A percentile compares a stretch with the other conserved stretches of the same genome.
phyloP scores from a whole-genome alignment of 306 rosid genomes.

The Datisca glomerata region DNA sequence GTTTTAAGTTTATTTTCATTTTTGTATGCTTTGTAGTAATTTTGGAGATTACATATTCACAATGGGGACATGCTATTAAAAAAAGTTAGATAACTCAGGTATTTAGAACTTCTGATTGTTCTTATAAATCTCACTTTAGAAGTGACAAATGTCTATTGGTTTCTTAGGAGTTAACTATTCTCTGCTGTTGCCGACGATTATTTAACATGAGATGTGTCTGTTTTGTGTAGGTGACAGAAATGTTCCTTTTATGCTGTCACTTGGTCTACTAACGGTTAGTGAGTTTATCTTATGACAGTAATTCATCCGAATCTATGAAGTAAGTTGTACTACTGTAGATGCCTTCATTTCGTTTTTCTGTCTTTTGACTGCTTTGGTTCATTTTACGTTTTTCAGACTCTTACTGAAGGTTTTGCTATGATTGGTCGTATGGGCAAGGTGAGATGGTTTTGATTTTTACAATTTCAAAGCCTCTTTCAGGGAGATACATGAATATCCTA shows the following conservation, averaged over 20 bases:
- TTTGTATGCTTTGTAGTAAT: neutral
- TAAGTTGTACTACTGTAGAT: neutral
- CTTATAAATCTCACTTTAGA: too few species aligned
- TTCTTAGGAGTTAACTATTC: constrained; percentile 3
- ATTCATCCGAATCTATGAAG: constrained; percentile 6
- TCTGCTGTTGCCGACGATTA: neutral
- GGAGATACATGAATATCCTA: neutral
- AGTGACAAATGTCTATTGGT: too few species aligned
- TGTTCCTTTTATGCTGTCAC: constrained; percentile 67
- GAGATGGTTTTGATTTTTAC: constrained; percentile 10
- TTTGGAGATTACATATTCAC: neutral
- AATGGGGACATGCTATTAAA: neutral
- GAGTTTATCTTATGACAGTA: constrained; percentile 2
- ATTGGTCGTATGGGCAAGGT: constrained; percentile 67
- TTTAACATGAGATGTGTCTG: neutral
- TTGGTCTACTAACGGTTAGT: constrained; percentile 87
- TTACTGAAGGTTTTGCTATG: constrained; percentile 75
- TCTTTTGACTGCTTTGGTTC: constrained; percentile 2
- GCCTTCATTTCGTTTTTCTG: neutral
- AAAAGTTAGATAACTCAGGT: too few species aligned
- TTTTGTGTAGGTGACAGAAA: constrained; percentile 60
- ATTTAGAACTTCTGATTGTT: too few species aligned
- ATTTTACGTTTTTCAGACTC: constrained; percentile 49
- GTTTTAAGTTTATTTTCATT: neutral
- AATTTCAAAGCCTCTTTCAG: neutral